phyloP scores from a whole-genome alignment of 805 yeast genomes.

The Zygoascus ofunaensis region DNA sequence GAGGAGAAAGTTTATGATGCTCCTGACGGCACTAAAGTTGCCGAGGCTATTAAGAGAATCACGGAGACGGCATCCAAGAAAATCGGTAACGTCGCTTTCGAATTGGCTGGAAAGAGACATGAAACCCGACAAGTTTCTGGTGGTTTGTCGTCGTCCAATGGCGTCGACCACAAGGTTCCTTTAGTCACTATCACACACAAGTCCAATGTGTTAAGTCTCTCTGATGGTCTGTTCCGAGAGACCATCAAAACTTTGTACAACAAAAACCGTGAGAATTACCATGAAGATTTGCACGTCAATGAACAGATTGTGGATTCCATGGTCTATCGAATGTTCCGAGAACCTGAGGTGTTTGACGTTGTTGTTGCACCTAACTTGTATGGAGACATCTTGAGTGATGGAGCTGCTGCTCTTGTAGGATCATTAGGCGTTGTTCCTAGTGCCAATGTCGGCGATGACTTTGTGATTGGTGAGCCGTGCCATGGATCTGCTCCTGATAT shows the following conservation, averaged over 20 bases:
- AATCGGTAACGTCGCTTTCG: constrained; percentile 86
- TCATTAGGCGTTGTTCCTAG: constrained; percentile 97
- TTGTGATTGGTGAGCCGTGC: constrained; percentile 98
- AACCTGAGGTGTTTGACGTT: constrained; percentile 94
- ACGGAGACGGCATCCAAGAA: constrained; percentile 75
- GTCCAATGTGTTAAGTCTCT: constrained; percentile 83
- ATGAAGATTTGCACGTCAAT: constrained; percentile 52
- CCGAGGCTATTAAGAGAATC: constrained; percentile 97
- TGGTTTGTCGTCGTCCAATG: constrained; percentile 22
- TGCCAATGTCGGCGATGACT: constrained; percentile 92
- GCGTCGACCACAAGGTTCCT: constrained; percentile 41
- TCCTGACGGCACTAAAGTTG: constrained; percentile 78
- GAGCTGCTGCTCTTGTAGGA: constrained; percentile 92
- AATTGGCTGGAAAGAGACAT: constrained; percentile 88
- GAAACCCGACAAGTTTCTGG: constrained; percentile 44
- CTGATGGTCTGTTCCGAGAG: constrained; percentile 96
- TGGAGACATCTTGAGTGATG: constrained; percentile 95
- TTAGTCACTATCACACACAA: constrained; percentile 90
- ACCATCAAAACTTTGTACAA: constrained; percentile 55
- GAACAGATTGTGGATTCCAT: constrained; percentile 98
- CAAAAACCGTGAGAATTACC: constrained; percentile 47
- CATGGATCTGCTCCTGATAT: constrained; percentile 99
- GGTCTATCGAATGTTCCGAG: constrained; percentile 98
- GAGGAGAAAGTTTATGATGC: constrained; percentile 72
- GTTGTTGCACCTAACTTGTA: constrained; percentile 97